phyloP scores from a whole-genome alignment of 2,329 filamentous ascomycete species.

The Trichoderma sp. region DNA sequence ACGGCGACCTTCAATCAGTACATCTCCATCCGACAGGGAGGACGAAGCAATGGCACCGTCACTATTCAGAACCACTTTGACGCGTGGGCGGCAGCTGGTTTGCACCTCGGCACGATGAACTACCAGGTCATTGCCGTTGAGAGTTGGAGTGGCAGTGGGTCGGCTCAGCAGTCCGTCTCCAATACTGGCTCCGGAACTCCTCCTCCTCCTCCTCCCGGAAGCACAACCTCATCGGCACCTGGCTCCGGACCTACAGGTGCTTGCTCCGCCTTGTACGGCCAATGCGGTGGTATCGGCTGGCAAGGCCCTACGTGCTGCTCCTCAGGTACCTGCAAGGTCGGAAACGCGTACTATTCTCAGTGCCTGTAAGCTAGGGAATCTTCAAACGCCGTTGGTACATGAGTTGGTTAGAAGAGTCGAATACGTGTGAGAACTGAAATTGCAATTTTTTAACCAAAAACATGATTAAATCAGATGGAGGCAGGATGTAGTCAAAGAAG shows the following conservation, averaged over 20 bases:
- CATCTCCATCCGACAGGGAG: background rate
- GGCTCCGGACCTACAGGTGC: background rate
- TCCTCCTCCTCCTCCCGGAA: background rate
- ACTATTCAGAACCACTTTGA: conserved; percentile 51
- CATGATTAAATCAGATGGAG: background rate
- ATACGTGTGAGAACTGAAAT: background rate
- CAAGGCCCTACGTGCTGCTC: background rate
- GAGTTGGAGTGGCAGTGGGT: conserved; percentile 48
- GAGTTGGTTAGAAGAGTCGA: background rate
- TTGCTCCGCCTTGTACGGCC: background rate
- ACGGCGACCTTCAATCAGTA: background rate
- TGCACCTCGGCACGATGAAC: conserved; percentile 50
- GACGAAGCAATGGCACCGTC: conserved; percentile 40
- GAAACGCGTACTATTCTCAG: background rate
- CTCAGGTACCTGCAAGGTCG: background rate
- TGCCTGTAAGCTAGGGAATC: background rate
- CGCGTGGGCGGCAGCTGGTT: conserved; percentile 46
- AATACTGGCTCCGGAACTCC: background rate
- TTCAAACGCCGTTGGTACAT: background rate
- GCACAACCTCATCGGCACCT: background rate
- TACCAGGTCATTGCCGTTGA: conserved; percentile 59
- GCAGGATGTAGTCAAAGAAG: background rate
- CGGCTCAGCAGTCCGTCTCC: background rate
- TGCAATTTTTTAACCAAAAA: background rate
- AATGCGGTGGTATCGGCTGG: background rate